Evolutionary conservation across 495 filamentous ascomycete species (phyloP).

Genomic region (Sphaerosporella brunnea): DNA sequence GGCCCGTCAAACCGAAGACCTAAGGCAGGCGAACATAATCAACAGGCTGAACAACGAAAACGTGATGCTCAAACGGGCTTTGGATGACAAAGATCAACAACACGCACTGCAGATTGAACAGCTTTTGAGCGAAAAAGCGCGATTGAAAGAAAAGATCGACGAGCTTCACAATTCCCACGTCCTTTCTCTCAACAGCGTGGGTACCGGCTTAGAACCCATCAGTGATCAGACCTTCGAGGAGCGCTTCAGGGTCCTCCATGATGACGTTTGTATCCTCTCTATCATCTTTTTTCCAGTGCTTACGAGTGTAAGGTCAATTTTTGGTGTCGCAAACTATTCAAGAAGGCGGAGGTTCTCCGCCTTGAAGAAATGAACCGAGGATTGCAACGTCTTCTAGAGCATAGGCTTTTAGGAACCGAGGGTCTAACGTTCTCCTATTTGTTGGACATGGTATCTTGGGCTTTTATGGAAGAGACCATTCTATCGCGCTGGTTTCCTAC

Average conservation of each 20-base stretch:
- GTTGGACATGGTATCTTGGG: background rate
- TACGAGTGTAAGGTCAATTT: background rate
- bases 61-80: no score
- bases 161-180: background rate
- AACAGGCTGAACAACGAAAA: background rate
- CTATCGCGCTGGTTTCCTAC: background rate
- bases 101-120: background rate
- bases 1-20: no score
- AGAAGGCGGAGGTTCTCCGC: no score
- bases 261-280: background rate
- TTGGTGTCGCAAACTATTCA: slow-evolving; percentile 1
- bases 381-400: background rate
- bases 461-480: background rate
- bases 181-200: slow-evolving; percentile 4
- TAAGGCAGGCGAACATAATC: no score
- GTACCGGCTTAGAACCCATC: slow-evolving; percentile 4
- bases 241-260: background rate
- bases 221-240: background rate
- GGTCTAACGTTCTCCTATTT: background rate
- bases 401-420: background rate
- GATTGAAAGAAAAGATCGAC: background rate
- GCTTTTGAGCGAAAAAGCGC: background rate
- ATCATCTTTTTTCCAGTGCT: background rate
- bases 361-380: no score
- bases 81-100: background rate